Percentiles rank a stretch among this genome's conserved stretches.
phyloP scores from a whole-genome alignment of 2,329 filamentous ascomycete species.

The Dothiorella sarmentorum region DNA sequence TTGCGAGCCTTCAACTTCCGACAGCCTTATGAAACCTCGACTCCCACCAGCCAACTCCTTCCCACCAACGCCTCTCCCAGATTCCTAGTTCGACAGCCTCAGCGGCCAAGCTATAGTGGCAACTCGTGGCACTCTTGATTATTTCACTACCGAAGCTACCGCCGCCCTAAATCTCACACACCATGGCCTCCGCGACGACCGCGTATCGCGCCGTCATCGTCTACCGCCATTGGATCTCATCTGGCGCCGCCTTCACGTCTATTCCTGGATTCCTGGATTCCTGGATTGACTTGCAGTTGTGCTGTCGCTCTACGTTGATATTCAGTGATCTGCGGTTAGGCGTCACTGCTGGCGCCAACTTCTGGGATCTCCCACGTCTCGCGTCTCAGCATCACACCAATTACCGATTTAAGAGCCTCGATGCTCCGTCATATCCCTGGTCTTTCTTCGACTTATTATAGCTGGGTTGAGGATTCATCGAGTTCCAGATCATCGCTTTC shows the following conservation, averaged over 20 bases:
- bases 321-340: conserved; percentile 4
- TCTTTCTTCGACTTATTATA: not conserved
- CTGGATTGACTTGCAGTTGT: not conserved
- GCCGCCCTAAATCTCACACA: not conserved
- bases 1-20: not conserved
- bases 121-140: not conserved
- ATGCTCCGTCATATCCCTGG: not conserved
- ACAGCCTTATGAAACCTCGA: conserved; percentile 5
- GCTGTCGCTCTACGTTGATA: not conserved
- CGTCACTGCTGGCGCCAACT: not conserved
- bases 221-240: not conserved
- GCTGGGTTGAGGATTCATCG: not conserved
- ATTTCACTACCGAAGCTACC: not conserved
- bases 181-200: not conserved
- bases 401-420: not conserved
- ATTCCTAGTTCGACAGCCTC: not conserved
- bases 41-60: not conserved
- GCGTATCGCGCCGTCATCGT: not conserved
- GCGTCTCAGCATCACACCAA: conserved; percentile 6
- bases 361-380: conserved; percentile 1
- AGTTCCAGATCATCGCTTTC: conserved; percentile 3
- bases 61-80: not conserved
- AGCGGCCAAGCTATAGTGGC: not conserved
- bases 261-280: not conserved
- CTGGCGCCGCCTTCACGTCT: not conserved